phyloP scores from a whole-genome alignment of 495 filamentous ascomycete species.

The Neurospora discreta region DNA sequence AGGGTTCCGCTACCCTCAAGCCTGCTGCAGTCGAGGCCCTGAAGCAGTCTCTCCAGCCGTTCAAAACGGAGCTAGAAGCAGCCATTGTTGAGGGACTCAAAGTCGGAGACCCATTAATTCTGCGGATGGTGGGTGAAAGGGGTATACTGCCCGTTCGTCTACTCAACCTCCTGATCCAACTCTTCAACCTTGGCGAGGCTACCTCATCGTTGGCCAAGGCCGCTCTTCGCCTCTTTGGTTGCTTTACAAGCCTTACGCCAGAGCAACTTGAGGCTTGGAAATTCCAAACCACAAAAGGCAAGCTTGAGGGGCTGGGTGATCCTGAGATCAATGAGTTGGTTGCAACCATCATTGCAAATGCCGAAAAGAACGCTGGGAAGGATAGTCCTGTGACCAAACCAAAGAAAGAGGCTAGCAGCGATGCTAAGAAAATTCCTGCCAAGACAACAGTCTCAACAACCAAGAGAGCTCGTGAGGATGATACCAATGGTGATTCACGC shows the following conservation, averaged over 20 bases:
- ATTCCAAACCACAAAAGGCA: constrained; percentile 49
- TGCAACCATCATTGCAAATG: constrained; percentile 28
- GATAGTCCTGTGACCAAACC: constrained; percentile 8
- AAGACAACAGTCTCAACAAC: constrained; percentile 1
- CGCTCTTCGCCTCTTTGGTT: constrained; percentile 54
- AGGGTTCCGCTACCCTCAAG: constrained; percentile 2
- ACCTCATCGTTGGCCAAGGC: constrained; percentile 50
- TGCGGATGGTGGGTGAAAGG: constrained; percentile 42
- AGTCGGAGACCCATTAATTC: constrained; percentile 4
- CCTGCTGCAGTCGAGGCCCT: constrained; percentile 11
- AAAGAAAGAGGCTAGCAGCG: constrained; percentile 5
- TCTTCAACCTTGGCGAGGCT: constrained; percentile 54
- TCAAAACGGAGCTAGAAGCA: constrained; percentile 10
- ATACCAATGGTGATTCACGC: constrained; percentile 22
- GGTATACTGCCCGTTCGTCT: constrained; percentile 36
- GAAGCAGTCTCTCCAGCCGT: constrained; percentile 1
- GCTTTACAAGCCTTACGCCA: constrained; percentile 49
- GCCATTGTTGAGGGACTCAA: constrained; percentile 10
- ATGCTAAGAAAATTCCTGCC: constrained; percentile 1
- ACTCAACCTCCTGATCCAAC: constrained; percentile 53
- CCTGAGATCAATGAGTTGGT: constrained; percentile 42
- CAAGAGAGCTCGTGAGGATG: constrained; percentile 29
- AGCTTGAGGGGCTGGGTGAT: constrained; percentile 56
- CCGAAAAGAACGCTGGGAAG: constrained; percentile 14
- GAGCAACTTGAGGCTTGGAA: constrained; percentile 55